Conservation (phyloP, 2,329 filamentous ascomycete genomes). For the Parafenestella ontariensis region DNA sequence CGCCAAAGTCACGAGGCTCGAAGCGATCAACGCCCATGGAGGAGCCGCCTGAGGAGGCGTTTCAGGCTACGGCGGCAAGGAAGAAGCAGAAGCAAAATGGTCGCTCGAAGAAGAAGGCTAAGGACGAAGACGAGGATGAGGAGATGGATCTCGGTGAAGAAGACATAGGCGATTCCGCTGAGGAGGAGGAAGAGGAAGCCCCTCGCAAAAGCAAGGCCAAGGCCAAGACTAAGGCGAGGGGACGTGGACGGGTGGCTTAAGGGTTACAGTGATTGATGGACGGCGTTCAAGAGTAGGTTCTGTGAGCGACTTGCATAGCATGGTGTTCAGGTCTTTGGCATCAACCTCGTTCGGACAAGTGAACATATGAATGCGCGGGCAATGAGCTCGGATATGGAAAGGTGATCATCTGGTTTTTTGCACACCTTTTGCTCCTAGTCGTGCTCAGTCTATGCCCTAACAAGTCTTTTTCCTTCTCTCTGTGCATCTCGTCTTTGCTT, state of each 20-base stretch:
- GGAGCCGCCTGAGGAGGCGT: constrained; percentile 70
- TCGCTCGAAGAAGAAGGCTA: constrained; percentile 26
- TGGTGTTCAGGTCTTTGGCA: constrained; percentile 12
- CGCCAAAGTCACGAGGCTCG: constrained; percentile 53
- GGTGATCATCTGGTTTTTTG: not conserved
- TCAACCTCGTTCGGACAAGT: not conserved
- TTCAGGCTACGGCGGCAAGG: constrained; percentile 46
- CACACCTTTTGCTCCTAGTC: not conserved
- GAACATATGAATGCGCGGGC: not conserved
- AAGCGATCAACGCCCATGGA: constrained; percentile 54
- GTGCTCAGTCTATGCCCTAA: not conserved
- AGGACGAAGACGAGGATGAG: constrained; percentile 27
- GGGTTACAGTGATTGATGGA: not conserved
- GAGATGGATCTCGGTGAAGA: constrained; percentile 32
- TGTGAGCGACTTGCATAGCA: constrained; percentile 18
- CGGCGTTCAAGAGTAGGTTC: constrained; percentile 6
- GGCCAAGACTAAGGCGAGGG: constrained; percentile 18
- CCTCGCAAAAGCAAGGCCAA: constrained; percentile 31
- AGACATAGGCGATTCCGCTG: constrained; percentile 34
- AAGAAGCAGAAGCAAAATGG: constrained; percentile 36
- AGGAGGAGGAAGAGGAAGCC: constrained; percentile 29
- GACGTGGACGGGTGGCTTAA: constrained; percentile 22
- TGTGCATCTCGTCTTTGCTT: not conserved
- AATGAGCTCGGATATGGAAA: not conserved
- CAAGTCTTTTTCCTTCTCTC: not conserved